A percentile compares a stretch with the other conserved stretches of the same genome.
Evolutionary conservation across 2,329 filamentous ascomycete species (phyloP).

Genomic region (Fusarium nurragi): DNA sequence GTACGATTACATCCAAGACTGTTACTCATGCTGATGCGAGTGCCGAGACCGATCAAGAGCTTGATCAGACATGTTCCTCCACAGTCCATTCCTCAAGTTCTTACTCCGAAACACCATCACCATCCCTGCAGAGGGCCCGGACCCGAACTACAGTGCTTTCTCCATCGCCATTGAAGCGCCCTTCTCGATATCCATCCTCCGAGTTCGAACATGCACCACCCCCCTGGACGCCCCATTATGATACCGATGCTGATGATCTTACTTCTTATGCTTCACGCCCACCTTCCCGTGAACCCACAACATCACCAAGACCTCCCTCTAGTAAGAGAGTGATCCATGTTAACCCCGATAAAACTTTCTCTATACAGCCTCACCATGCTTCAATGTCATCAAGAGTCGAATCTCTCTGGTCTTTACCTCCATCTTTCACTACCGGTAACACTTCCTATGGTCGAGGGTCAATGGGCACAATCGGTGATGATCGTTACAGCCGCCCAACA

Average conservation of each 20-base stretch:
- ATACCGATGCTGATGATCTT: slow-evolving; percentile 34
- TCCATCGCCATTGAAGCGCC: slow-evolving; percentile 33
- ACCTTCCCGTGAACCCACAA: slow-evolving; percentile 34
- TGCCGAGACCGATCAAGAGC: slow-evolving; percentile 38
- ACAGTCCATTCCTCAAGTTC: slow-evolving; percentile 35
- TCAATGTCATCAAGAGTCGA: slow-evolving; percentile 45
- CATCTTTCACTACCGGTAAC: slow-evolving; percentile 57
- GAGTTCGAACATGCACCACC: slow-evolving; percentile 31
- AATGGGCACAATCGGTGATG: slow-evolving; percentile 59
- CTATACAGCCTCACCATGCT: slow-evolving; percentile 54
- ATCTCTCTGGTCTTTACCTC: slow-evolving; percentile 53
- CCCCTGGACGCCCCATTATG: slow-evolving; percentile 35
- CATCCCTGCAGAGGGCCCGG: slow-evolving; percentile 33
- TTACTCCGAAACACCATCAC: slow-evolving; percentile 40
- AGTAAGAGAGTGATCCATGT: slow-evolving; percentile 58
- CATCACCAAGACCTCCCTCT: slow-evolving; percentile 44
- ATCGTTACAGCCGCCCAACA: slow-evolving; percentile 58
- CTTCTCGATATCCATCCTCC: slow-evolving; percentile 29
- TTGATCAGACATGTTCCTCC: slow-evolving; percentile 26
- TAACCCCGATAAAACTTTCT: slow-evolving; percentile 68
- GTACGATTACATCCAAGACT: slow-evolving; percentile 40
- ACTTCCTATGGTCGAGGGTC: slow-evolving; percentile 60
- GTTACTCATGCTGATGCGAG: slow-evolving; percentile 40
- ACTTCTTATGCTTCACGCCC: slow-evolving; percentile 30
- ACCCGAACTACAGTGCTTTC: slow-evolving; percentile 28